Conservation (phyloP, 176 grass and related monocot species). For the Dendrocalamus sinicus region DNA sequence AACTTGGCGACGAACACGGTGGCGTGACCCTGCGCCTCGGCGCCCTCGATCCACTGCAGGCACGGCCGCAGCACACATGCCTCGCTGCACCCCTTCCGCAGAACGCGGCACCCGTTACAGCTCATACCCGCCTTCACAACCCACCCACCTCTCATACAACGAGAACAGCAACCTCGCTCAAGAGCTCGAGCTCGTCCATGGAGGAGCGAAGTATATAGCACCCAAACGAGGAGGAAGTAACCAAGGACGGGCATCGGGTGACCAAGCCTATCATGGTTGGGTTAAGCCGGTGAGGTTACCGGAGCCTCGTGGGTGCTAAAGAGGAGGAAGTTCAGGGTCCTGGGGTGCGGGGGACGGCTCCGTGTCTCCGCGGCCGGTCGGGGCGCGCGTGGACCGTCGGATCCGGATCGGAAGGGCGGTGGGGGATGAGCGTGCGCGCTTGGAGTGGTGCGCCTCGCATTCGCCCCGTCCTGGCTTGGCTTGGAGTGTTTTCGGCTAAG, state of each 20-base stretch:
- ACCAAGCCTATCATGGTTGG: constrained; percentile 27
- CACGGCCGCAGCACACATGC: constrained; percentile 86
- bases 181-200: constrained; percentile 23
- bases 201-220: constrained; percentile 37
- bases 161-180: background rate
- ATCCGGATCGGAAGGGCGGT: constrained; percentile 33
- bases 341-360: constrained; percentile 87
- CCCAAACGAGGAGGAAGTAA: background rate
- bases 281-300: constrained; percentile 35
- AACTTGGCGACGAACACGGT: constrained; percentile 98
- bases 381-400: constrained; percentile 29
- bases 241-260: constrained; percentile 17
- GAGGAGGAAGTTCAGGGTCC: constrained; percentile 44
- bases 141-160: constrained; percentile 46
- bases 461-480: constrained; percentile 42
- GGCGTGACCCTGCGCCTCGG: constrained; percentile 91
- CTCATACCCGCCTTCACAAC: constrained; percentile 57
- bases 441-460: constrained; percentile 52
- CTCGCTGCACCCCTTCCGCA: constrained; percentile 97
- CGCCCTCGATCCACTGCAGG: constrained; percentile 79
- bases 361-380: constrained; percentile 94
- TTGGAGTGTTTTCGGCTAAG: constrained; percentile 16
- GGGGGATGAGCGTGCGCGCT: background rate
- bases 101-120: constrained; percentile 97
- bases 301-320: background rate